Conservation (phyloP, 2,329 filamentous ascomycete species). For the Penicillium aurantiogriseum region DNA sequence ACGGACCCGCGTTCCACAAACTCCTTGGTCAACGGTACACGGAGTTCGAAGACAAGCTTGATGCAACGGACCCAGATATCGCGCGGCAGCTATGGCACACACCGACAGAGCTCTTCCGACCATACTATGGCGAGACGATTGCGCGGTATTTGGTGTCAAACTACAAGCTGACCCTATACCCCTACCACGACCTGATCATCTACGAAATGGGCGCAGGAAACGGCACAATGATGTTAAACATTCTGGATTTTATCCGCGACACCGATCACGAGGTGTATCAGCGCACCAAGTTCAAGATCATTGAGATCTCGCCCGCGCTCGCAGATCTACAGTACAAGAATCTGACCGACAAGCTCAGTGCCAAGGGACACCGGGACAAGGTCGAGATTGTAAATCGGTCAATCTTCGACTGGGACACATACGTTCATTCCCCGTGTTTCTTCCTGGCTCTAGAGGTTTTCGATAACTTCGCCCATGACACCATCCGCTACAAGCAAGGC, state of each 20-base stretch:
- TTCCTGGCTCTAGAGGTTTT: conserved; percentile 98
- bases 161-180: conserved; percentile 90
- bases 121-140: conserved; percentile 95
- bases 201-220: conserved; percentile 99
- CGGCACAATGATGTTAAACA: conserved; percentile 96
- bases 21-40: conserved; percentile 77
- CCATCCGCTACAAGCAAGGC: conserved; percentile 80
- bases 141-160: conserved; percentile 95
- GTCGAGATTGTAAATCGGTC: conserved; percentile 94
- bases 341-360: conserved; percentile 63
- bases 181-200: conserved; percentile 94
- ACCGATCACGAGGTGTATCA: conserved; percentile 89
- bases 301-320: conserved; percentile 85
- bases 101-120: conserved; percentile 92
- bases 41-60: conserved; percentile 84
- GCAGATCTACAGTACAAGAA: conserved; percentile 74
- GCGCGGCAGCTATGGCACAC: conserved; percentile 97
- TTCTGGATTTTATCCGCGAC: conserved; percentile 91
- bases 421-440: conserved; percentile 91
- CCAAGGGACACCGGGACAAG: conserved; percentile 74
- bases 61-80: conserved; percentile 67
- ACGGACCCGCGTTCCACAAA: conserved; percentile 81
- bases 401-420: conserved; percentile 89
- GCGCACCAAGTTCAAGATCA: conserved; percentile 89
- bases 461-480: conserved; percentile 96